Evolutionary conservation across 768 basidiomycete species (phyloP).

Genomic region (Naganishia onofrii): DNA sequence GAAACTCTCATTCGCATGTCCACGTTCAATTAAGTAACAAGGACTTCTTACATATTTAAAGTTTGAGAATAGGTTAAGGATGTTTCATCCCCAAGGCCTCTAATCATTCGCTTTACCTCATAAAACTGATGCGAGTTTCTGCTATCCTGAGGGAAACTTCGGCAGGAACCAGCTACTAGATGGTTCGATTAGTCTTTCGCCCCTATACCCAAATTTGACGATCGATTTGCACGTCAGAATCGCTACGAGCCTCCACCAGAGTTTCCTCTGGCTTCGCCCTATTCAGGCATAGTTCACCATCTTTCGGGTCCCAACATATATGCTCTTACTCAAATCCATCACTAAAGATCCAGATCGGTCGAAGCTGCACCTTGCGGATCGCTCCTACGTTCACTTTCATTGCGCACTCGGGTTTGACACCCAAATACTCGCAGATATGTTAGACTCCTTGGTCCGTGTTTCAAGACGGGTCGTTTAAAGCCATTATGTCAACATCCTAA

Average conservation of each 20-base stretch:
- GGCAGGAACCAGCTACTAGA: constrained; percentile 90
- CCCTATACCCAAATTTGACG: constrained; percentile 93
- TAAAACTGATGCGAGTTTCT: constrained; percentile 50
- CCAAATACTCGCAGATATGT: constrained; percentile 77
- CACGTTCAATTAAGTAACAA: constrained; percentile 54
- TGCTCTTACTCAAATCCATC: constrained; percentile 75
- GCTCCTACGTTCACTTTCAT: constrained; percentile 69
- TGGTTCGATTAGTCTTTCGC: constrained; percentile 93
- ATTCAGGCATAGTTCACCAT: constrained; percentile 87
- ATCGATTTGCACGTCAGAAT: constrained; percentile 96
- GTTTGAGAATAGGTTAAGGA: constrained; percentile 80
- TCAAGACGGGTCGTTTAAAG: constrained; percentile 78
- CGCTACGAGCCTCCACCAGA: constrained; percentile 92
- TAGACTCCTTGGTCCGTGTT: constrained; percentile 84
- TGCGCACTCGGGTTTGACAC: constrained; percentile 67
- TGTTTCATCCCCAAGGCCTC: constrained; percentile 83
- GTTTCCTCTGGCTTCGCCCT: constrained; percentile 93
- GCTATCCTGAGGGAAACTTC: constrained; percentile 69
- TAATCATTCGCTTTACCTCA: constrained; percentile 74
- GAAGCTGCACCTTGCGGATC: constrained; percentile 67
- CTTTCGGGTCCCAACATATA: constrained; percentile 83
- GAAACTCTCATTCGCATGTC: constrained; percentile 63
- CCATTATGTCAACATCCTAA: constrained; percentile 75
- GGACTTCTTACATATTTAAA: constrained; percentile 65
- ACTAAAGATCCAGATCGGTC: constrained; percentile 71